Evolutionary conservation across 495 filamentous ascomycete genomes (phyloP), one percentile per base, ranked within the genome.

Genomic region (Beverwykella pulmonaria): DNA sequence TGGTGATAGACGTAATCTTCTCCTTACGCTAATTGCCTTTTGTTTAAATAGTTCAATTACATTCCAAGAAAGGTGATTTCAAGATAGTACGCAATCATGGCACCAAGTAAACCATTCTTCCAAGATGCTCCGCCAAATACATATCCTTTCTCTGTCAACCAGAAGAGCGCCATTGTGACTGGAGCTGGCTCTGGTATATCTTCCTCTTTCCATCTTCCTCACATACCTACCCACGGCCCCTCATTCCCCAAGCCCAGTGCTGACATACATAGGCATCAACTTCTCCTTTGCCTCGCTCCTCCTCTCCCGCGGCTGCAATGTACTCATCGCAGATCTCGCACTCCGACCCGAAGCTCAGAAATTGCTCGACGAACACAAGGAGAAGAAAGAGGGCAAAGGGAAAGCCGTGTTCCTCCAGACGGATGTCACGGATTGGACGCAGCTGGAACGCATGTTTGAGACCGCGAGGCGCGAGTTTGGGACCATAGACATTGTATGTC

Each of bases 151-250:
- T 56, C 53, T 47, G 63, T 72, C n/a, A 29, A 70, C 19, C 87
- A 86, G 50, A 87, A 85, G 76, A 81, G 81, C 41, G 88, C 88
- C n/a, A 86, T 91, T 59, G 77, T 90, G 22, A 91, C 88, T 27
- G 88, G 88, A 7, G 87, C 86, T 44, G 88, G 88, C 59, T 90
- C 87, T 57, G 88, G 88, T 87, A 78, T 36, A 44, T 57, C 25
- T 30, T 41, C 81, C 12, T 5, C 9, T 39, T 32, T 57, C 20
- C 29, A 22, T 26, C 34, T 4, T 29, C 49, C 4, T 20, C 6
- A 19, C 25, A 2, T 20, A 9, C 55, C 20, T 22, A 27, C 10
- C 17, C 19, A 19, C 53, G 7, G 15, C 22, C 20, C 30, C 12
- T 4, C 17, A 34, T n/a, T n/a, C n/a, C n/a, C n/a, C n/a, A n/a